Conservation (phyloP, 306 rosid species). For the Alnus rubra region DNA sequence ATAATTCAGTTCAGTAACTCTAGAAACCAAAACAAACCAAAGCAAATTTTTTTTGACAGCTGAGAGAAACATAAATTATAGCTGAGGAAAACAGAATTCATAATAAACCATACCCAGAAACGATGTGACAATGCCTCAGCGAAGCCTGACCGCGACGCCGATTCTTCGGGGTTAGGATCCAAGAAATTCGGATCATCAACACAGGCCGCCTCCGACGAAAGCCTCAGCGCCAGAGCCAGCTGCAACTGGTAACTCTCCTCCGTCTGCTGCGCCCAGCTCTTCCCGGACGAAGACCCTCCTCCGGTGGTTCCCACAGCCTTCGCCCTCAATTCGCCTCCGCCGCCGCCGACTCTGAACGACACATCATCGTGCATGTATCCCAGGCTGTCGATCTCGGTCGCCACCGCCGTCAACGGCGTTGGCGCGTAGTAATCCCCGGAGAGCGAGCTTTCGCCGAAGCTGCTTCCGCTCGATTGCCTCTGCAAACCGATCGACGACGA, state of each 20-base stretch:
- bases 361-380: slow-evolving; percentile 65
- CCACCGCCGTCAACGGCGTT: slow-evolving; percentile 59
- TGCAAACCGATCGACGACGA: slow-evolving; percentile 70
- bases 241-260: slow-evolving; percentile 99
- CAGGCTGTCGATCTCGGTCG: slow-evolving; percentile 65
- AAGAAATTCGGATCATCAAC: slow-evolving; percentile 94
- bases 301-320: slow-evolving; percentile 44
- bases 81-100: not conserved
- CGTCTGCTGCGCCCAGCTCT: slow-evolving; percentile 99
- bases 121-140: slow-evolving; percentile 77
- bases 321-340: slow-evolving; percentile 48
- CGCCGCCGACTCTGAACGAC: slow-evolving; percentile 39
- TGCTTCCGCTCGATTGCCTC: slow-evolving; percentile 98
- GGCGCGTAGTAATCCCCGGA: slow-evolving; percentile 90
- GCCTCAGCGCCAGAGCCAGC: slow-evolving; percentile 81
- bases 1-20: not conserved
- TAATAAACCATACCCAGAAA: slow-evolving; percentile 71
- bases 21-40: not conserved
- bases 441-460: slow-evolving; percentile 89
- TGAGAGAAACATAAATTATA: not conserved
- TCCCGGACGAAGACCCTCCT: slow-evolving; percentile 57
- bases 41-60: not conserved
- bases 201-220: slow-evolving; percentile 83
- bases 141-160: slow-evolving; percentile 39
- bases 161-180: slow-evolving; percentile 67